Evolutionary conservation across 306 rosid species (phyloP).

Genomic region (Dryas drummondii): DNA sequence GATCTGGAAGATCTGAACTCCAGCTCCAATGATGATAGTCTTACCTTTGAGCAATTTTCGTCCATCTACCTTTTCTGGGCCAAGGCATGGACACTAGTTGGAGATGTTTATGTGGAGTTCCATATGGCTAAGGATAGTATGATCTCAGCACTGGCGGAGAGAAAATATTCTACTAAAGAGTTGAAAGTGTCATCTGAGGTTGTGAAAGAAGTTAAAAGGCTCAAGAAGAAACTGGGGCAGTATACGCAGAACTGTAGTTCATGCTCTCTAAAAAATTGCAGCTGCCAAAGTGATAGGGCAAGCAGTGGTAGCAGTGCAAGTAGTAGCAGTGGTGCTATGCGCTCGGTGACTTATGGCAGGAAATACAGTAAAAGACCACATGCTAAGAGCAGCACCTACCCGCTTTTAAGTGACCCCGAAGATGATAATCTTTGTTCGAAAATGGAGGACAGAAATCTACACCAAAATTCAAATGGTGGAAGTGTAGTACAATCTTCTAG

Average conservation of each 20-base stretch:
- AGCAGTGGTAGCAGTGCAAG: slow-evolving; percentile 98
- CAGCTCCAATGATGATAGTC: slow-evolving; percentile 37
- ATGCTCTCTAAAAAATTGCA: slow-evolving; percentile 91
- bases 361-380: slow-evolving; percentile 53
- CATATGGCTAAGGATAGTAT: slow-evolving; percentile 53
- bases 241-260: slow-evolving; percentile 67
- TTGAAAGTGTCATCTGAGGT: slow-evolving; percentile 88
- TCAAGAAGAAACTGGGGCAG: slow-evolving; percentile 79
- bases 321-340: slow-evolving; percentile 55
- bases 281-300: slow-evolving; percentile 96
- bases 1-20: slow-evolving; percentile 38
- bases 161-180: slow-evolving; percentile 54
- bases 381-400: slow-evolving; percentile 38
- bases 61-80: slow-evolving; percentile 90
- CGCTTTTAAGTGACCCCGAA: slow-evolving; percentile 47
- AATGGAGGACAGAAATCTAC: slow-evolving; percentile 32
- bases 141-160: slow-evolving; percentile 45
- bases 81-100: slow-evolving; percentile 86
- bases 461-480: slow-evolving; percentile 30
- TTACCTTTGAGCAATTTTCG: slow-evolving; percentile 56
- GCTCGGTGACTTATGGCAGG: slow-evolving; percentile 45
- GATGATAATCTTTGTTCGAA: slow-evolving; percentile 34
- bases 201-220: slow-evolving; percentile 93
- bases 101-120: slow-evolving; percentile 81
- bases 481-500: slow-evolving; percentile 22